Percentiles rank a stretch among this genome's conserved stretches.
Evolutionary conservation across 2,329 filamentous ascomycete genomes (phyloP).

Genomic region (Cytospora piceae): DNA sequence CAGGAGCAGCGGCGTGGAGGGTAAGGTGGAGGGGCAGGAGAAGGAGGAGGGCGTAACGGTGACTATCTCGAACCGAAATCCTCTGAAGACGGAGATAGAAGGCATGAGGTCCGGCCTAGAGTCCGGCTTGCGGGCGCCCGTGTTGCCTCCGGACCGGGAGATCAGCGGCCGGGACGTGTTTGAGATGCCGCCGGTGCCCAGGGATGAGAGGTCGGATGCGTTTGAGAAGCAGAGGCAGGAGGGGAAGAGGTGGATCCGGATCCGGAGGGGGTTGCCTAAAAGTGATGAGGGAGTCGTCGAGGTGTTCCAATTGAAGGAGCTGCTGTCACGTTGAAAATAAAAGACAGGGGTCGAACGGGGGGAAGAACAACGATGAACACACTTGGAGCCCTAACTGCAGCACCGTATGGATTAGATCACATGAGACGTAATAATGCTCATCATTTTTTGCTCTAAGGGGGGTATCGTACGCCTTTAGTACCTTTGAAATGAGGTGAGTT

Average conservation of each 20-base stretch:
- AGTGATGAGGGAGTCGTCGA: conserved; percentile 10
- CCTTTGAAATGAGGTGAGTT: conserved; percentile 20
- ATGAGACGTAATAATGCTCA: conserved; percentile 9
- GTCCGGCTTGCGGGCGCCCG: conserved; percentile 7
- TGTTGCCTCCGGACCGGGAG: conserved; percentile 23
- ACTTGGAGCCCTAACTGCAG: conserved; percentile 1
- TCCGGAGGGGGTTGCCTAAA: conserved; percentile 11
- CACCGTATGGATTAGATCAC: conserved; percentile 1
- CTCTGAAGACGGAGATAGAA: conserved; percentile 20
- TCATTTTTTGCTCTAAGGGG: conserved; percentile 4
- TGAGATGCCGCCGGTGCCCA: conserved; percentile 12
- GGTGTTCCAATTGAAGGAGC: conserved; percentile 23
- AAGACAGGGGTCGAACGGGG: background rate
- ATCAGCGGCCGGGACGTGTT: conserved; percentile 26
- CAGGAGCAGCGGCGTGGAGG: background rate
- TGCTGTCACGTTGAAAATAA: conserved; percentile 23
- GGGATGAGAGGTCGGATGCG: background rate
- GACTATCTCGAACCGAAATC: conserved; percentile 21
- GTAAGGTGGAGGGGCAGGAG: background rate
- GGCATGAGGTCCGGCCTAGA: conserved; percentile 19
- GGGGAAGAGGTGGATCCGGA: conserved; percentile 26
- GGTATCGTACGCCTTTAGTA: conserved; percentile 25
- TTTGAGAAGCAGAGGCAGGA: conserved; percentile 22
- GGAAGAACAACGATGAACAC: background rate
- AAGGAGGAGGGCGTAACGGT: conserved; percentile 10